These are phyloP conservation scores for Fusarium piperis DNA, from an alignment of 2,329 filamentous ascomycete genomes.

Conservation along the genomic window DNA sequence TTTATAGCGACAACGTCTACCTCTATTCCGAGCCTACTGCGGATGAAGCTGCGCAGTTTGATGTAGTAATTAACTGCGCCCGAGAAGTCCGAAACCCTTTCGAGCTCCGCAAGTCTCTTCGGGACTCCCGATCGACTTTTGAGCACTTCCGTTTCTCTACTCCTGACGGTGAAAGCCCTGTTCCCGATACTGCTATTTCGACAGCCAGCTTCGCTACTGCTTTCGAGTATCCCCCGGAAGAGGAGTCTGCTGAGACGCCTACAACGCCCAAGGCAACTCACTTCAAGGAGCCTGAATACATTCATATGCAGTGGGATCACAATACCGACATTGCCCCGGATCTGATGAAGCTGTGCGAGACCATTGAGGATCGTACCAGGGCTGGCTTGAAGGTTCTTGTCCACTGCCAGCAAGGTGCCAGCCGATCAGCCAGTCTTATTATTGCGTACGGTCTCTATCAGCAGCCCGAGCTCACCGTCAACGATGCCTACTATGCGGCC, in stretches of 20 bases:
- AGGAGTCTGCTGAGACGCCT: constrained; percentile 57
- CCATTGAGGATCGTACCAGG: constrained; percentile 76
- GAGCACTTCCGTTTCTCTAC: constrained; percentile 43
- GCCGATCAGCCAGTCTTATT: constrained; percentile 84
- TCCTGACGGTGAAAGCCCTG: constrained; percentile 53
- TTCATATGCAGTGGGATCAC: constrained; percentile 89
- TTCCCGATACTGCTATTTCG: constrained; percentile 66
- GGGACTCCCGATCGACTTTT: constrained; percentile 44
- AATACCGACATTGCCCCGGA: constrained; percentile 87
- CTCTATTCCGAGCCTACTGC: constrained; percentile 83
- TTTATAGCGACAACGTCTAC: constrained; percentile 81
- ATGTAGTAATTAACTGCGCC: constrained; percentile 86
- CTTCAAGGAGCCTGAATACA: constrained; percentile 76
- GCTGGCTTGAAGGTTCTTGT: constrained; percentile 82
- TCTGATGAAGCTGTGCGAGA: constrained; percentile 77
- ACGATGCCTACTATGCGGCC: constrained; percentile 83
- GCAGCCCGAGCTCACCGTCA: constrained; percentile 79
- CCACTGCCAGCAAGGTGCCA: constrained; percentile 88
- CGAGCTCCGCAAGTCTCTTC: constrained; percentile 44
- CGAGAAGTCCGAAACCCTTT: constrained; percentile 85
- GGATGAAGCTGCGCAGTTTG: constrained; percentile 79
- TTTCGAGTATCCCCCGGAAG: constrained; percentile 62
- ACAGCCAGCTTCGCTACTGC: constrained; percentile 68
- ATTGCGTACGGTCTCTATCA: constrained; percentile 87
- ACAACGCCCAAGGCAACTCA: constrained; percentile 63